Evolutionary conservation across 2,329 filamentous ascomycete genomes (phyloP).

Genomic region (Epichloe hybrida): DNA sequence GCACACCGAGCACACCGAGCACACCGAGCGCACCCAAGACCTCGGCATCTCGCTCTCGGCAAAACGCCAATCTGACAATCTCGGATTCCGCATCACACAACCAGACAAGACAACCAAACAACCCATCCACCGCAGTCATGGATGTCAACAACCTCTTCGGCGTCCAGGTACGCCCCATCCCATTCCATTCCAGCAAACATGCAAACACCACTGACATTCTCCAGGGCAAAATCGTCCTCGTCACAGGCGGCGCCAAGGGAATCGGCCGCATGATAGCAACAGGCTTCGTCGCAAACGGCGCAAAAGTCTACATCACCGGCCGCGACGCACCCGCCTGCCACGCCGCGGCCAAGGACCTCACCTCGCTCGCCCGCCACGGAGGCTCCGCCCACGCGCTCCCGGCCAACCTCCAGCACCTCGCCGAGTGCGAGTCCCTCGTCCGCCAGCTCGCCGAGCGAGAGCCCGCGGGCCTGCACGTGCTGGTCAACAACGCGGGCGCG

Average conservation of each 20-base stretch:
- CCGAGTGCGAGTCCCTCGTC: constrained; percentile 40
- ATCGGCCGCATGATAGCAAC: constrained; percentile 56
- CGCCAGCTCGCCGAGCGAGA: constrained; percentile 36
- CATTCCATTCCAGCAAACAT: too few relatives aligned
- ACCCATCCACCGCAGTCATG: constrained; percentile 24
- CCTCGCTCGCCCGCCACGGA: constrained; percentile 26
- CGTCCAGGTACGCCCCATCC: constrained; percentile 35
- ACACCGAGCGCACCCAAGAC: too few relatives aligned
- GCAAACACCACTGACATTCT: neutral
- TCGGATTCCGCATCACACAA: too few relatives aligned
- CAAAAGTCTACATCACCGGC: constrained; percentile 52
- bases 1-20: too few relatives aligned
- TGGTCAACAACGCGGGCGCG: constrained; percentile 53
- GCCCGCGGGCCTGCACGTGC: constrained; percentile 37
- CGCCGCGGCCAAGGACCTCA: constrained; percentile 41
- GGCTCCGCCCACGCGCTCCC: constrained; percentile 44
- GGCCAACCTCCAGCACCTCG: constrained; percentile 49
- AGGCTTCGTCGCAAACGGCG: constrained; percentile 51
- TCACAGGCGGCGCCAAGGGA: constrained; percentile 46
- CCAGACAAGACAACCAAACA: too few relatives aligned
- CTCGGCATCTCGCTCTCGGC: too few relatives aligned
- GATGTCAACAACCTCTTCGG: constrained; percentile 41
- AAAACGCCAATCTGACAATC: too few relatives aligned
- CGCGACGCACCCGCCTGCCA: constrained; percentile 46
- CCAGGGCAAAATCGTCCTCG: constrained; percentile 43